Base-by-base conservation (phyloP, 192 early-diverging fungal species). In the Linderina pennispora region DNA sequence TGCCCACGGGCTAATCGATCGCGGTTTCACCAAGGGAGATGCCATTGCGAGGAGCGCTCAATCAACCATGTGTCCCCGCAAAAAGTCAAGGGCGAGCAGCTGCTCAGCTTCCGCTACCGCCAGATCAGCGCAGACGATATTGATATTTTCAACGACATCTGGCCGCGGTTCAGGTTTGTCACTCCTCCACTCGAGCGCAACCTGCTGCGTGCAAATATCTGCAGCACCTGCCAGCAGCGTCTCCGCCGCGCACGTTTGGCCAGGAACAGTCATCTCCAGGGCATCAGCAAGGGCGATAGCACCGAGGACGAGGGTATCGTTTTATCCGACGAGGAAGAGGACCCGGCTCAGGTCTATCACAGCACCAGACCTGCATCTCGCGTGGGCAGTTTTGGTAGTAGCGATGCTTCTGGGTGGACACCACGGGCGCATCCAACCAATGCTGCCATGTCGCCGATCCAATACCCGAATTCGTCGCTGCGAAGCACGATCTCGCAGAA, bases 151-250 rank as follows among this genome's bases (percentile, higher is more conserved):
- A 23, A 37, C 17, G 60, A 55, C 25, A 28, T 71, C 34, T 55
- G 61, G 6, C 52, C 61, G 16, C 45, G 44, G 14, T 71, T 71
- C 18, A 55, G 50, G 10, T 59, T 71, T 42, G 26, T 40, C 13
- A 71, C 67, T 0, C 60, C 45, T 0, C 67, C 59, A 21, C 55
- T 71, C 23, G 67, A 71, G 25, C 36, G 67, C 17, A 48, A 34
- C 25, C 41, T 71, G 23, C 60, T 59, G 10, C 61, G 67, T 7
- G 67, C 67, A 17, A 71, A 71, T 45, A 59, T 71, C 15, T 71
- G 67, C 53, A 71, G 68, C 36, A 71, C 68, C 23, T 71, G 68
- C 11, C 68, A 71, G 49, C 68, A 71, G 45, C 39, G 68, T 8
- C 48, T 71, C 19, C 55, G 68, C 11, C 34, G 68, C 21, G 68